Conservation (phyloP, 805 yeast species). For the Saccharomycopsis babjevae region DNA sequence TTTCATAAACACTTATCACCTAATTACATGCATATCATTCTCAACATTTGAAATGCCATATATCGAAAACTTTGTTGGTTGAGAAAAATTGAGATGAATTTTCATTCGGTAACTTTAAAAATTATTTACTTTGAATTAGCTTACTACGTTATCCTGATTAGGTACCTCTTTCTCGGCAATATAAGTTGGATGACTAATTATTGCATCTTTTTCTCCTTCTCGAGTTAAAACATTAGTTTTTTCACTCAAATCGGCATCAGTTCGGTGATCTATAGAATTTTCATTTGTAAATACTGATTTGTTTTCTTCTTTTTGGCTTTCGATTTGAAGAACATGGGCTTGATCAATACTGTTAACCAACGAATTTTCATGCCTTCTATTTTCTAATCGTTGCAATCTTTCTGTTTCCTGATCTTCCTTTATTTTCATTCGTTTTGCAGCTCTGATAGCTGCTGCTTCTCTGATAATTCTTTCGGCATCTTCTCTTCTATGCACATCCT, state of each 20-base stretch:
- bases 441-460: slow-evolving; percentile 16
- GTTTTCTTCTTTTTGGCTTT: neutral
- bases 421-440: slow-evolving; percentile 16
- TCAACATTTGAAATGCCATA: neutral
- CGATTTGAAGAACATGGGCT: neutral
- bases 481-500: slow-evolving; percentile 30
- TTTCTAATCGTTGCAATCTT: neutral
- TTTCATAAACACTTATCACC: neutral
- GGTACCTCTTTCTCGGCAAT: neutral
- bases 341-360: neutral
- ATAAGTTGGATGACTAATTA: neutral
- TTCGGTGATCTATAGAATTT: too few species aligned
- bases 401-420: slow-evolving; percentile 8
- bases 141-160: neutral
- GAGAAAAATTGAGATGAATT: neutral
- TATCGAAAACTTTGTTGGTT: neutral
- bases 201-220: neutral
- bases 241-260: neutral
- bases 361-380: neutral
- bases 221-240: too few species aligned
- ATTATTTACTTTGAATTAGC: neutral
- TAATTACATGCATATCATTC: neutral
- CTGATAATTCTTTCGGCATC: slow-evolving; percentile 12
- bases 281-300: too few species aligned
- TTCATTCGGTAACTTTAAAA: neutral